Evolutionary conservation across 805 yeast genomes (phyloP), one percentile per base, ranked within the genome.

Genomic region (Yamadazyma kitorensis): DNA sequence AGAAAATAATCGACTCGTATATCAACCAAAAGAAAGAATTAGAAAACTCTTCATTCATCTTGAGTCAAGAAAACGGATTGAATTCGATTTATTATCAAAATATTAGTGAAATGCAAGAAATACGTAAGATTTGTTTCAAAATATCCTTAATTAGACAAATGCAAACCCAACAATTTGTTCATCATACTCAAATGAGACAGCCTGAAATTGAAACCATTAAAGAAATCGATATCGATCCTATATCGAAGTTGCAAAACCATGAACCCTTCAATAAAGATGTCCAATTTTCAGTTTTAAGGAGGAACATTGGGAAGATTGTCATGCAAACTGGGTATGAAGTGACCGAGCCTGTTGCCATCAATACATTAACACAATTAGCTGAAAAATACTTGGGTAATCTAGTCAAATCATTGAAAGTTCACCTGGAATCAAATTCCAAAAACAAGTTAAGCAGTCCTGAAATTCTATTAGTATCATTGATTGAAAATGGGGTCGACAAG

Each of bases 281-380:
- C 10, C 82, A 88, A 7, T 76, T 72, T 47, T 68, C 78, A 1
- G 77, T 85, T 0, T 60, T 93, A 63, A 71, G 77, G 44, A 78
- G 83, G 46, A 75, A 82, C 25, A 76, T 86, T 0, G 75, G 89
- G 13, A 86, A 87, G 41, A 63, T 93, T 13, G 78, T 86, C 1
- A 91, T 93, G 98, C 82, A 86, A 25, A 80, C 82, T 27, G 98
- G 98, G 0, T 93, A 86, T 63, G 98, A 93, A 60, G 66, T 83
- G 0, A 75, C 94, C 0, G 86, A 86, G 45, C 77, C 82, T 9
- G 65, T 70, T 30, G 96, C 97, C 5, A 72, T 86, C 17, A 82
- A 85, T 41, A 74, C 86, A 2, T 59, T 93, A 36, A 77, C 96
- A 0, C 94, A 87, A 45, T 58, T 93, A 20, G 91, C 97, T 0